Base-by-base conservation (phyloP, 1,284 basidiomycete species). In the Malassezia arunalokei region DNA sequence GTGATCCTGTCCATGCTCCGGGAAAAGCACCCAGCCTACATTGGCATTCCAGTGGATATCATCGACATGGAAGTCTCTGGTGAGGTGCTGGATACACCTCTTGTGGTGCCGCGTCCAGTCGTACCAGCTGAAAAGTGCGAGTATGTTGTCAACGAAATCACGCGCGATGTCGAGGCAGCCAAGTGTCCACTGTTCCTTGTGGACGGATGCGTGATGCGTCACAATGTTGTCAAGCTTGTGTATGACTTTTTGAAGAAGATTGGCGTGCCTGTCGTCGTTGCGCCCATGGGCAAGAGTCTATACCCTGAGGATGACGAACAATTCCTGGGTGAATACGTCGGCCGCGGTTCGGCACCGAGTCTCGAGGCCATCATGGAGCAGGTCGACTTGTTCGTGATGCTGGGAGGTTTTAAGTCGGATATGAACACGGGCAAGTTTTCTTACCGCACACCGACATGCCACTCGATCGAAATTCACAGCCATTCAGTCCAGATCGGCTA, bases 211-310 rank as follows among this genome's bases (percentile, higher is more conserved):
- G 80, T 86, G 0, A 79, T 83, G 49, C 81, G 90, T 11, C 89
- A 90, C 65, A 81, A 83, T 53, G 83, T 83, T 37, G 79, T 79
- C 35, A 71, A 79, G 1, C 83, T 86, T 66, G 77, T 86, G 4
- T 77, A 79, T 43, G 81, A 87, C 43, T 78, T 96, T 35, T 75
- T 86, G 46, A 76, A 80, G 52, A 77, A 77, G 43, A 86, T 85
- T 6, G 81, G 80, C 17, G 59, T 68, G 30, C 57, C 65, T 12
- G 60, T 68, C 11, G 65, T 61, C 20, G 55, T 82, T 12, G 80
- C 87, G 0, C 88, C 88, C 0, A 91, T 92, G 89, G 90, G 87
- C 39, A 92, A 92, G 75, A 81, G 83, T 0, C 79, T 83, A 0
- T 76, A 94, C 11, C 80, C 83, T 58, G 92, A 95, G 75, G 78